These are phyloP conservation scores for Hypoxylon fragiforme DNA, from an alignment of 495 filamentous ascomycete genomes.

Conservation along the genomic window DNA sequence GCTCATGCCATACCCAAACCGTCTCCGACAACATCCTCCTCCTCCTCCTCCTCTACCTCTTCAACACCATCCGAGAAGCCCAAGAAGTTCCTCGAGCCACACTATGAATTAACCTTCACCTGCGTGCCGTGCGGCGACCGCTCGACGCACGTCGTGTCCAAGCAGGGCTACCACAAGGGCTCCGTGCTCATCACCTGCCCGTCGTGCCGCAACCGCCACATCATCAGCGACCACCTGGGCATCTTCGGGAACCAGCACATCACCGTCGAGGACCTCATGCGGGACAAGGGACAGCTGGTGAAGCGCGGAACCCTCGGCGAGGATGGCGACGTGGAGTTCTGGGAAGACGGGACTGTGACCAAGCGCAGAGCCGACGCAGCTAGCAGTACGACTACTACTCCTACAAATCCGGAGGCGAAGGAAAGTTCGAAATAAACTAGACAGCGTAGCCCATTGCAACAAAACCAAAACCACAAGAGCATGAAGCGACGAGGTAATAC, in stretches of 20 bases:
- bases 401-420: too few species aligned
- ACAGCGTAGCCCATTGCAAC: too few species aligned
- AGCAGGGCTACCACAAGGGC: constrained; percentile 91
- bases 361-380: background rate
- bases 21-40: too few species aligned
- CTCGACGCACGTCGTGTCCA: constrained; percentile 76
- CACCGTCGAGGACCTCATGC: constrained; percentile 73
- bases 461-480: too few species aligned
- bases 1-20: constrained; percentile 46
- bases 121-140: constrained; percentile 81
- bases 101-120: constrained; percentile 87
- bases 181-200: constrained; percentile 88
- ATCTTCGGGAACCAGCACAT: constrained; percentile 69
- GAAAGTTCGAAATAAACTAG: too few species aligned
- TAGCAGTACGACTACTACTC: too few species aligned
- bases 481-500: too few species aligned
- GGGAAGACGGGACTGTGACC: constrained; percentile 60
- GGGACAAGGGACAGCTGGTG: constrained; percentile 64
- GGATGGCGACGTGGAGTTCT: constrained; percentile 68
- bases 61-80: constrained; percentile 28
- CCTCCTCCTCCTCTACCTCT: constrained; percentile 23
- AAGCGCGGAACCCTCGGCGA: constrained; percentile 61
- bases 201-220: constrained; percentile 77
- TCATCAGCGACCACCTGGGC: constrained; percentile 87
- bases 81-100: constrained; percentile 53